A percentile compares a stretch with the other conserved stretches of the same genome.
These are phyloP conservation scores for Massarina eburnea DNA, from an alignment of 2,329 filamentous ascomycete species.

Conservation along the genomic window DNA sequence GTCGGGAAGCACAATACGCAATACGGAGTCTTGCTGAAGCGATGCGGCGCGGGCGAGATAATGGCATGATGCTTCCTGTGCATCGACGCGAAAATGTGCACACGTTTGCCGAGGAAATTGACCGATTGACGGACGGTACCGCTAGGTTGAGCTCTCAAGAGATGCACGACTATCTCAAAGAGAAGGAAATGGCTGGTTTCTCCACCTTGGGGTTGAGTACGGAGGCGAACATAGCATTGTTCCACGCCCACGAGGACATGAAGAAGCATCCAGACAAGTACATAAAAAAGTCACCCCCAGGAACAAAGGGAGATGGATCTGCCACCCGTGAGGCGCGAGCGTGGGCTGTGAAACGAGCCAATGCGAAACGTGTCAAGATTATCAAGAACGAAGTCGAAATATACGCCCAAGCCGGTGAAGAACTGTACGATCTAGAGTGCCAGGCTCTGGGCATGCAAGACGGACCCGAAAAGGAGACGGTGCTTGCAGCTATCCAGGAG, in stretches of 20 bases:
- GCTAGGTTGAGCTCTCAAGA: constrained; percentile 11
- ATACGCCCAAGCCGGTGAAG: constrained; percentile 26
- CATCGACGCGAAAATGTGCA: constrained; percentile 31
- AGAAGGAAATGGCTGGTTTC: constrained; percentile 22
- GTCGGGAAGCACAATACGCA: constrained; percentile 32
- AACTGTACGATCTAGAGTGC: constrained; percentile 32
- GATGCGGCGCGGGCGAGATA: constrained; percentile 20
- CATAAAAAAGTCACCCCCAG: not conserved
- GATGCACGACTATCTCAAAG: constrained; percentile 23
- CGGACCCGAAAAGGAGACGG: constrained; percentile 20
- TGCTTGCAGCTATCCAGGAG: constrained; percentile 44
- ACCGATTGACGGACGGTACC: constrained; percentile 18
- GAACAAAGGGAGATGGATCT: not conserved
- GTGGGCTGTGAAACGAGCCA: constrained; percentile 5
- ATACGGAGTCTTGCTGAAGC: constrained; percentile 30
- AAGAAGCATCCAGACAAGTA: not conserved
- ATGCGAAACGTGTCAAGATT: not conserved
- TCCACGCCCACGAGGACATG: constrained; percentile 8
- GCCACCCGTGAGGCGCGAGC: constrained; percentile 5
- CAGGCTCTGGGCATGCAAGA: constrained; percentile 22
- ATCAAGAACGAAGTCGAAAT: constrained; percentile 10
- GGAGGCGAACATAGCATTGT: constrained; percentile 10
- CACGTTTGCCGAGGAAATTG: constrained; percentile 29
- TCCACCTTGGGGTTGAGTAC: constrained; percentile 20
- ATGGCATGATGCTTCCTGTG: constrained; percentile 24